Conservation (phyloP, 2,329 filamentous ascomycete species). For the Coniochaeta sp. region DNA sequence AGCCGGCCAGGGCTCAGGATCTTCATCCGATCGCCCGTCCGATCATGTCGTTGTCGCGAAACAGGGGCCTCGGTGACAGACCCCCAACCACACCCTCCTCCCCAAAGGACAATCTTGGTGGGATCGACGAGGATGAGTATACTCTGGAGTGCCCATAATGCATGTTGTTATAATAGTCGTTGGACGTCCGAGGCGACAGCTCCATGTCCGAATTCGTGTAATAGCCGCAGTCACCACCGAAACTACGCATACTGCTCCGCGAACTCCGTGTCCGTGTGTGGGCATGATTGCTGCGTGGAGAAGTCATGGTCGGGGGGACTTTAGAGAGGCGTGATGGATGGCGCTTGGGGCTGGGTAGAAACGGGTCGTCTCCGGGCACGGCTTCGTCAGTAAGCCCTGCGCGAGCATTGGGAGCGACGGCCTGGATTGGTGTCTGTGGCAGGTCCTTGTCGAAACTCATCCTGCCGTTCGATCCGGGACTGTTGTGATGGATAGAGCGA, state of each 20-base stretch:
- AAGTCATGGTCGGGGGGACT: constrained; percentile 25
- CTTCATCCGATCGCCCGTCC: constrained; percentile 47
- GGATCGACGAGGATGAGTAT: constrained; percentile 35
- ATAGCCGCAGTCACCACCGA: constrained; percentile 22
- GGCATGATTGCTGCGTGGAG: constrained; percentile 20
- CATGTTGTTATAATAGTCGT: constrained; percentile 14
- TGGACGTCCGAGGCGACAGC: constrained; percentile 26
- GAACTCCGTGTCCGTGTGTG: constrained; percentile 38
- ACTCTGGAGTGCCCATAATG: constrained; percentile 22
- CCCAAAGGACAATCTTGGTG: constrained; percentile 36
- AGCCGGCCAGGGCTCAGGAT: not conserved
- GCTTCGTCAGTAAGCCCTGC: constrained; percentile 55
- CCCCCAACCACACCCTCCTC: constrained; percentile 37
- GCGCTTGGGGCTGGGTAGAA: constrained; percentile 44
- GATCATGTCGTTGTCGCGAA: constrained; percentile 36
- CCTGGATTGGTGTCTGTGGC: constrained; percentile 43
- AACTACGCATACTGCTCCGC: constrained; percentile 36
- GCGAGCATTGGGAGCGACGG: constrained; percentile 55
- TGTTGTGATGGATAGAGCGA: constrained; percentile 17
- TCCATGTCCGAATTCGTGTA: constrained; percentile 23
- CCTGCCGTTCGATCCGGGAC: constrained; percentile 11
- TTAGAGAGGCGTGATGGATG: constrained; percentile 49
- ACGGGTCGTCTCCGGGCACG: constrained; percentile 53
- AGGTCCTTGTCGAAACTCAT: constrained; percentile 27
- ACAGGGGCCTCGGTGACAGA: constrained; percentile 40